Conservation (phyloP, 225 moss, liverwort and hornwort genomes). For the Marchantia polymorpha region DNA sequence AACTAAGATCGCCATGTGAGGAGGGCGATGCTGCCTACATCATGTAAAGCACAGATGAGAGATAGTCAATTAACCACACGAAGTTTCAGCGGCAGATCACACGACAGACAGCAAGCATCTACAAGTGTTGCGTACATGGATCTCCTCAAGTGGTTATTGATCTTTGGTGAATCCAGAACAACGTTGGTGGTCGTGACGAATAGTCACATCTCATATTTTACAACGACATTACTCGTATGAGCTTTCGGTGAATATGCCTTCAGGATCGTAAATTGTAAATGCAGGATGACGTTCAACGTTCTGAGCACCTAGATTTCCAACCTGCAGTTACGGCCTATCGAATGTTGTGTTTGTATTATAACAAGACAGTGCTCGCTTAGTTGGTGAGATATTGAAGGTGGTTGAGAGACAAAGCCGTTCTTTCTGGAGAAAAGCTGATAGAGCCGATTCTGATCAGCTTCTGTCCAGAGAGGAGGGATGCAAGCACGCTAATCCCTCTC, state of each 20-base stretch:
- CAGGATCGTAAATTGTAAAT: conserved; percentile 8
- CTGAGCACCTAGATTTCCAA: neutral
- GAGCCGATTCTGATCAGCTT: neutral
- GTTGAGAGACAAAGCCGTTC: neutral
- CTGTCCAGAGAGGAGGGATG: conserved; percentile 9
- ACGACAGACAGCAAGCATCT: neutral
- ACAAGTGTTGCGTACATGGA: no score
- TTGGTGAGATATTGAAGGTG: neutral
- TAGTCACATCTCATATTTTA: conserved; percentile 17
- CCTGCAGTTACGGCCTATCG: neutral
- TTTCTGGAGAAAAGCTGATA: neutral
- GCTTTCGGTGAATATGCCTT: neutral
- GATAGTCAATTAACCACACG: neutral
- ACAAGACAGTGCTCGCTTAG: neutral
- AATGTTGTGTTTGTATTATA: neutral
- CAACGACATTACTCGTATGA: neutral
- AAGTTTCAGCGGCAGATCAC: neutral
- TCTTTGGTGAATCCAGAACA: neutral
- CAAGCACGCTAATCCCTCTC: neutral
- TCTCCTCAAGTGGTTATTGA: neutral
- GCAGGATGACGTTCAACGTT: conserved; percentile 5
- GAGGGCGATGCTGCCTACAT: conserved; percentile 5
- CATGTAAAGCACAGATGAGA: neutral
- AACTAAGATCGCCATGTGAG: conserved; percentile 5
- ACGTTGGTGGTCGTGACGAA: conserved; percentile 3